A percentile compares a stretch with the other conserved stretches of the same genome.
phyloP scores from a whole-genome alignment of 1,284 basidiomycete genomes.

The Cerioporus squamosus region DNA sequence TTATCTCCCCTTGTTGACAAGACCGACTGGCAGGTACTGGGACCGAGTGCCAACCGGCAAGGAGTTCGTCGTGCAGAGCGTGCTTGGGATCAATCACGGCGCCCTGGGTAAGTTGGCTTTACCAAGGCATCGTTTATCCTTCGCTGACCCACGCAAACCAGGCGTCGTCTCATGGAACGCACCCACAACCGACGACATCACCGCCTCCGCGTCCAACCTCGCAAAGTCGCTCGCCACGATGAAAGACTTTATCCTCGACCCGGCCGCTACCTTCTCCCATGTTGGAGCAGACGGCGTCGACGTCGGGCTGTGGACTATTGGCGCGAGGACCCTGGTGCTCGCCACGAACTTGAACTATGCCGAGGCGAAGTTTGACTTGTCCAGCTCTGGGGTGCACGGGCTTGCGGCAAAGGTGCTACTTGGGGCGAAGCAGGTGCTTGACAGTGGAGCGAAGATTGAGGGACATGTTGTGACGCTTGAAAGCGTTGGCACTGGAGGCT shows the following conservation, averaged over 20 bases:
- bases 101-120: constrained; percentile 47
- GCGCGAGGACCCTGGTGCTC: constrained; percentile 40
- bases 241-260: constrained; percentile 43
- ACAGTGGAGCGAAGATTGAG: constrained; percentile 34
- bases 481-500: constrained; percentile 36
- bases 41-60: constrained; percentile 63
- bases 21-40: constrained; percentile 58
- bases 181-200: constrained; percentile 65
- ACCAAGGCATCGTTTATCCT: background rate
- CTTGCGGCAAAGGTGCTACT: constrained; percentile 11
- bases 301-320: constrained; percentile 43
- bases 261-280: constrained; percentile 33
- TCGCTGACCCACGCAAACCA: constrained; percentile 18
- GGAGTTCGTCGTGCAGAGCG: constrained; percentile 68
- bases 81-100: constrained; percentile 74
- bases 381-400: constrained; percentile 10
- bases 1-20: too few relatives aligned
- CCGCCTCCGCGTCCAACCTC: constrained; percentile 55
- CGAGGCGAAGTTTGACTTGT: constrained; percentile 29
- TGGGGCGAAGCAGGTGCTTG: constrained; percentile 28
- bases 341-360: constrained; percentile 48
- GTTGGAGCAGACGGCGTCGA: constrained; percentile 39
- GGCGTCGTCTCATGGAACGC: constrained; percentile 74
- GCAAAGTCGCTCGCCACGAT: constrained; percentile 47
- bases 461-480: constrained; percentile 30